Evolutionary conservation across 2,329 filamentous ascomycete species (phyloP), one percentile per base, ranked within the genome.

Genomic region (Colletotrichum sidae): DNA sequence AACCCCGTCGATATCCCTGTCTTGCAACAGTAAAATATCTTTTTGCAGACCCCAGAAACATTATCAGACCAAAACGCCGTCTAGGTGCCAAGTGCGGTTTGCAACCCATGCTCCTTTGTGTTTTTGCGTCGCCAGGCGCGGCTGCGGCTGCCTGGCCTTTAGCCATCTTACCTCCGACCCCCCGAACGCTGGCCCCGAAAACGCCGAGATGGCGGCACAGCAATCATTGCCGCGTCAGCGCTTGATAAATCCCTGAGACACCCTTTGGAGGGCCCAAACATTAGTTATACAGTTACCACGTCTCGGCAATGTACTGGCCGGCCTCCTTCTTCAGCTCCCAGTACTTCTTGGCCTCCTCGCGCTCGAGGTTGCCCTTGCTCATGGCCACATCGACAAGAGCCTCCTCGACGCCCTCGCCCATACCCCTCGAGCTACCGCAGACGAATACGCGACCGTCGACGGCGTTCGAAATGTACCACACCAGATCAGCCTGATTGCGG

Each of bases 401-500:
- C 51, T 89, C 85, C 76, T 98, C 92, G 3, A 99, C 96, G 49
- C 96, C 96, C 78, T 98, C 96, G 65, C 96, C 96, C 96, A 99
- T 99, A 61, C 96, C 96, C 81, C 93, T 94, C 74, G 90, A 94
- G 79, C 92, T 96, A 54, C 96, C 96, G 77, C 96, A 99, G 64
- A 99, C 96, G 76, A 99, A 99, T 56, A 98, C 90, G 56, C 96
- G 90, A 1, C 96, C 96, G 73, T 99, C 96, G n/a, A 98, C 84
- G 2, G 94, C 90, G 77, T 98, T 98, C 83, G 97, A 92, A 69
- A 98, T 94, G 77, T 93, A 97, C 96, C 96, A 99, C 13, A 98
- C 95, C n/a, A 98, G 86, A 74, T 98, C 96, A 2, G 94, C 93
- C 77, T 98, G 96, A 69, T 92, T 86, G 10, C 88, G 84, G 8